Evolutionary conservation across 2,329 filamentous ascomycete genomes (phyloP).

Genomic region (Alternaria sp.): DNA sequence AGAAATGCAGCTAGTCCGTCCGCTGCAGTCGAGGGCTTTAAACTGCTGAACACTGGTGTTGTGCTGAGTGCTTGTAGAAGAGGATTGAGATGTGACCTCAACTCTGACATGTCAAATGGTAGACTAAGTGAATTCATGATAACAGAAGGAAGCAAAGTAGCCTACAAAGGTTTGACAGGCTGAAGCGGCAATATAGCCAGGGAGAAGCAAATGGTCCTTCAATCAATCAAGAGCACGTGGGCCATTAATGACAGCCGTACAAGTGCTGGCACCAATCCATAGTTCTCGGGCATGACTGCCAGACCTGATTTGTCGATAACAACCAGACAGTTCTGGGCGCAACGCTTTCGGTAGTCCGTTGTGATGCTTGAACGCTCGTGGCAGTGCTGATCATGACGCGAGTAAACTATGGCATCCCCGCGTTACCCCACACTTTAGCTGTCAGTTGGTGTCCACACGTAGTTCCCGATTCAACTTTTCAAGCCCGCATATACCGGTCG

Average conservation of each 20-base stretch:
- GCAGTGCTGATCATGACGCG: neutral
- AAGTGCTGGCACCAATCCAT: neutral
- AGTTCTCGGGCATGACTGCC: conserved; percentile 3
- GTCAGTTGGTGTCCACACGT: neutral
- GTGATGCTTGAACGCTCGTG: neutral
- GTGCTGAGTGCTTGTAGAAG: conserved; percentile 14
- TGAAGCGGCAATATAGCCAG: neutral
- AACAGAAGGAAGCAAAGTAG: neutral
- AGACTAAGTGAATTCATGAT: conserved; percentile 23
- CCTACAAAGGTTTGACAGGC: neutral
- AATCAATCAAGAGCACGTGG: neutral
- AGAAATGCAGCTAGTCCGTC: conserved; percentile 49
- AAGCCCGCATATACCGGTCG: neutral
- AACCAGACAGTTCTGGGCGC: neutral
- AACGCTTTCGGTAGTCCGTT: neutral
- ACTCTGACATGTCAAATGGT: conserved; percentile 16
- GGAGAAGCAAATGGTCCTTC: neutral
- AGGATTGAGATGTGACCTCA: conserved; percentile 21
- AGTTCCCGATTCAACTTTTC: neutral
- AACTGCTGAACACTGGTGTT: conserved; percentile 15
- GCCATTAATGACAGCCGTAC: neutral
- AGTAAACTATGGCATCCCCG: neutral
- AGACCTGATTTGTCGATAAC: neutral
- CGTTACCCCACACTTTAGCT: conserved; percentile 15
- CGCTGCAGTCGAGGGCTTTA: conserved; percentile 44